Percentiles rank a stretch among this genome's conserved stretches.
phyloP scores from a whole-genome alignment of 2,329 filamentous ascomycete species.

The Lizonia empirigonia region DNA sequence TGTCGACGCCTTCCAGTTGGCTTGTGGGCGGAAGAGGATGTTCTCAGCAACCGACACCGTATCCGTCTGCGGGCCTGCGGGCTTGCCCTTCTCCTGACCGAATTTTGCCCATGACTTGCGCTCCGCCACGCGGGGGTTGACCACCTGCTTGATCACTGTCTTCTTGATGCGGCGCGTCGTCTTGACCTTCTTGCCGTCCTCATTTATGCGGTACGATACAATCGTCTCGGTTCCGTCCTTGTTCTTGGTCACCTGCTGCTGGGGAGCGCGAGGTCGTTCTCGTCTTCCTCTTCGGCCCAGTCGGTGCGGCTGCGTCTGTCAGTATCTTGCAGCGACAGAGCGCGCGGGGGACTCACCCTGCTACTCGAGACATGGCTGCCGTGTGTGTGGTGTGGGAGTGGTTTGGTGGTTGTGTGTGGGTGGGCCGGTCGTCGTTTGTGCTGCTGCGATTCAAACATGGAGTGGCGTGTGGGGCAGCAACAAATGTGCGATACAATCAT shows the following conservation, averaged over 20 bases:
- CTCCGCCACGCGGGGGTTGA: slow-evolving; percentile 96
- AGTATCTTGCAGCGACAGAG: slow-evolving; percentile 5
- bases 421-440: slow-evolving; percentile 2
- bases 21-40: slow-evolving; percentile 91
- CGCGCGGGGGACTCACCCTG: slow-evolving; percentile 36
- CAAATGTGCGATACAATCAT: slow-evolving; percentile 17
- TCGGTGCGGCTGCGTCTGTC: slow-evolving; percentile 63
- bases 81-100: slow-evolving; percentile 84
- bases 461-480: slow-evolving; percentile 29
- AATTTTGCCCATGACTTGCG: slow-evolving; percentile 94
- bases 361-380: slow-evolving; percentile 45
- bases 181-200: slow-evolving; percentile 94
- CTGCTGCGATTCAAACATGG: slow-evolving; percentile 22
- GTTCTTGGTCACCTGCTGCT: slow-evolving; percentile 89
- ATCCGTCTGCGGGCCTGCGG: slow-evolving; percentile 79
- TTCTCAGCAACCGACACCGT: slow-evolving; percentile 96
- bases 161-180: slow-evolving; percentile 94
- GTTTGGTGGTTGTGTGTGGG: not conserved
- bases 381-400: slow-evolving; percentile 18
- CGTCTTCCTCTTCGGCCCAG: slow-evolving; percentile 91
- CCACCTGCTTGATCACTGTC: slow-evolving; percentile 86
- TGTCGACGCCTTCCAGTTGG: slow-evolving; percentile 91
- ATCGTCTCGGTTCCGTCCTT: slow-evolving; percentile 98
- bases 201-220: slow-evolving; percentile 87
- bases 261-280: slow-evolving; percentile 86